These are phyloP conservation scores for Phytophthora ramorum DNA, from an alignment of 352 stramenopile species.

Conservation along the genomic window DNA sequence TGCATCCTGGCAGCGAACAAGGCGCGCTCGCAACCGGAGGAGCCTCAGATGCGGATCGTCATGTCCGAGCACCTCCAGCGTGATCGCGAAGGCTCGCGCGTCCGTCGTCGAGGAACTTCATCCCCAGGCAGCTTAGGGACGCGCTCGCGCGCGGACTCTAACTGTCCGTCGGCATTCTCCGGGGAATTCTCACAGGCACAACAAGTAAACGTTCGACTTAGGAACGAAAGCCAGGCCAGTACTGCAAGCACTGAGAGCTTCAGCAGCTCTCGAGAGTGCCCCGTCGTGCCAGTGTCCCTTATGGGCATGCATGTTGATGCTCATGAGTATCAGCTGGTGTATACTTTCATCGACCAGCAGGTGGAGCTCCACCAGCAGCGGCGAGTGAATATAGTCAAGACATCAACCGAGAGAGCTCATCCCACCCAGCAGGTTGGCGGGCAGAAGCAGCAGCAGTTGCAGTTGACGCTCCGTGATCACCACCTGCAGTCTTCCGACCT, in stretches of 20 bases:
- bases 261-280: constrained; percentile 3
- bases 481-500: constrained; percentile 5
- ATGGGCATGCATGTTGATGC: constrained; percentile 4
- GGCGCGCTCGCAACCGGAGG: constrained; percentile 14
- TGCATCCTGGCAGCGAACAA: constrained; percentile 33
- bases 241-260: constrained; percentile 16
- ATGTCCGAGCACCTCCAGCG: constrained; percentile 31
- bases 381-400: constrained; percentile 16
- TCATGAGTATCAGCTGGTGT: constrained; percentile 18
- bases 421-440: constrained; percentile 7
- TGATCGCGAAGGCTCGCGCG: constrained; percentile 13
- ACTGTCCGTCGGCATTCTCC: constrained; percentile 21
- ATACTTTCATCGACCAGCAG: constrained; percentile 21
- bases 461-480: constrained; percentile 21
- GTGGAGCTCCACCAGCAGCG: constrained; percentile 15
- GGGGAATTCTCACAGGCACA: constrained; percentile 10
- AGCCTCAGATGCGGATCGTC: constrained; percentile 23
- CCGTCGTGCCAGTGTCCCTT: constrained; percentile 3
- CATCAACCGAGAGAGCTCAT: constrained; percentile 16
- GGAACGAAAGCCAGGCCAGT: constrained; percentile 15
- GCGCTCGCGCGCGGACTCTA: constrained; percentile 22
- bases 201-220: background rate
- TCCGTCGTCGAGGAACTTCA: constrained; percentile 11
- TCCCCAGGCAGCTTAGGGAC: constrained; percentile 13
- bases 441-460: constrained; percentile 14